Evolutionary conservation across 176 grass and related monocot genomes (phyloP).

Genomic region (Pharus latifolius): DNA sequence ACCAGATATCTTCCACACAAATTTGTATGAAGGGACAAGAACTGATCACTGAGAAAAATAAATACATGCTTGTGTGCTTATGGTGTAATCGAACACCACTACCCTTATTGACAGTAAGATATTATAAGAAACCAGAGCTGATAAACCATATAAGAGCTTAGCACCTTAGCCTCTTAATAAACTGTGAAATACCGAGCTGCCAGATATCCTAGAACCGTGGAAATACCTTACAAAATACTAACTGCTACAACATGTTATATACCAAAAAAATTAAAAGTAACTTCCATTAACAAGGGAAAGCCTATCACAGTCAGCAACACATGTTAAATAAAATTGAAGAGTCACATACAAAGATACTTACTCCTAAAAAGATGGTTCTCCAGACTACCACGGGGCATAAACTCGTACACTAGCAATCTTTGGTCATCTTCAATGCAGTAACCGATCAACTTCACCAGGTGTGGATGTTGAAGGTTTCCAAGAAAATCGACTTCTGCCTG

Average conservation of each 20-base stretch:
- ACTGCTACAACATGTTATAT: background rate
- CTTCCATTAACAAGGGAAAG: background rate
- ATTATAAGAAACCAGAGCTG: background rate
- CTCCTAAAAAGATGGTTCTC: slow-evolving; percentile 99
- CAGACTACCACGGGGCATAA: slow-evolving; percentile 97
- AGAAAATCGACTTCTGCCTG: slow-evolving; percentile 99
- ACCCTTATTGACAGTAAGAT: background rate
- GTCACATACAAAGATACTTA: slow-evolving; percentile 21
- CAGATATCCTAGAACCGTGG: too few relatives aligned
- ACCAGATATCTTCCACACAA: too few relatives aligned
- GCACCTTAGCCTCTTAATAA: background rate
- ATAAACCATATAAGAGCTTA: background rate
- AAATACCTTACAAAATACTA: too few relatives aligned
- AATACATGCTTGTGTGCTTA: too few relatives aligned
- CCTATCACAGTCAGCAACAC: background rate
- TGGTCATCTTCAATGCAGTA: slow-evolving; percentile 99
- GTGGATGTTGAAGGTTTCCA: slow-evolving; percentile 91
- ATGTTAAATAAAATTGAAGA: background rate
- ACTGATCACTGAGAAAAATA: too few relatives aligned
- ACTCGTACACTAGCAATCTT: slow-evolving; percentile 92
- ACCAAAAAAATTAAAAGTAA: background rate
- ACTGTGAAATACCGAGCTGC: slow-evolving; percentile 4
- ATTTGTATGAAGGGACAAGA: too few relatives aligned
- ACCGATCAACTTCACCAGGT: slow-evolving; percentile 94
- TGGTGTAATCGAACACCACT: background rate